Percentiles rank a stretch among this genome's conserved stretches.
phyloP scores from a whole-genome alignment of 208 protist species.

The Crithidia acanthocephali region DNA sequence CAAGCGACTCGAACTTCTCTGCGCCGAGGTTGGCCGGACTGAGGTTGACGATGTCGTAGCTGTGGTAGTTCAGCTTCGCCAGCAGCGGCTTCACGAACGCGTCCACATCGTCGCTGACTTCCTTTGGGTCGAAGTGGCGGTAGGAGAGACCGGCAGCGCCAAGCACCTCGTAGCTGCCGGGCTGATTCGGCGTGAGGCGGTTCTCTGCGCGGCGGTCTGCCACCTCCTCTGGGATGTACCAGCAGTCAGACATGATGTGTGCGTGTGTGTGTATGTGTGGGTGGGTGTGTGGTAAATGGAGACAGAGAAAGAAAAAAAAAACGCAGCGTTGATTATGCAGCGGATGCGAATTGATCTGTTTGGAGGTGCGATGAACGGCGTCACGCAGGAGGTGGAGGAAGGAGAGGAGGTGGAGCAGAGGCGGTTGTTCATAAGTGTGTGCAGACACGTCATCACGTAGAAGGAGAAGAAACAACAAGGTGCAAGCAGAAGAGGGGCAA shows the following conservation, averaged over 20 bases:
- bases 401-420: too few species aligned
- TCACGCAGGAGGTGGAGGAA: not conserved
- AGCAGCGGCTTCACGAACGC: slow-evolving; percentile 43
- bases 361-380: too few species aligned
- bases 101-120: slow-evolving; percentile 37
- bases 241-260: slow-evolving; percentile 54
- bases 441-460: too few species aligned
- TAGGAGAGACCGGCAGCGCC: slow-evolving; percentile 45
- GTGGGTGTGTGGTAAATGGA: too few species aligned
- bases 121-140: slow-evolving; percentile 33
- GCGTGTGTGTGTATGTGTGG: slow-evolving; percentile 1
- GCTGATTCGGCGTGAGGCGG: slow-evolving; percentile 42
- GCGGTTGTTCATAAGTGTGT: too few species aligned
- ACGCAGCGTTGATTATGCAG: too few species aligned
- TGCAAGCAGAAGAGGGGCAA: too few species aligned
- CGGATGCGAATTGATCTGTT: too few species aligned
- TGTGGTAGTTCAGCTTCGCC: slow-evolving; percentile 46
- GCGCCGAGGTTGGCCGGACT: slow-evolving; percentile 30
- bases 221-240: slow-evolving; percentile 58
- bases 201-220: slow-evolving; percentile 58
- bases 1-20: slow-evolving; percentile 53
- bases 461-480: not conserved
- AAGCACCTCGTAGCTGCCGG: slow-evolving; percentile 52
- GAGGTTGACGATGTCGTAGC: slow-evolving; percentile 58
- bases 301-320: too few species aligned